Evolutionary conservation across 352 stramenopile genomes (phyloP).

Genomic region (Globisporangium solare): DNA sequence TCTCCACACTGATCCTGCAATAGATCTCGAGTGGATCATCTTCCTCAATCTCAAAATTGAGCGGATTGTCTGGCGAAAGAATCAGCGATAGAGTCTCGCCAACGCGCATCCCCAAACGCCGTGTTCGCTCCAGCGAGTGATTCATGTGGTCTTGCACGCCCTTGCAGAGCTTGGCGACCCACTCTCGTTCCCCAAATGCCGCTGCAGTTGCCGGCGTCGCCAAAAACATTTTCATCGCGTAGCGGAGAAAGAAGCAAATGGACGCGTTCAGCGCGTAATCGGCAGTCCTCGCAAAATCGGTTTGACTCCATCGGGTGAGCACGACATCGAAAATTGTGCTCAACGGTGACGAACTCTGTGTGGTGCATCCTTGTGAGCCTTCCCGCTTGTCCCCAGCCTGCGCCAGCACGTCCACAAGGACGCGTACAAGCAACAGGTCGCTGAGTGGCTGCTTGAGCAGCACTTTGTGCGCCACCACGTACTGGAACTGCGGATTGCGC

Average conservation of each 20-base stretch:
- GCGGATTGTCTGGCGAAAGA: constrained; percentile 49
- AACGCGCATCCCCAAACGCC: constrained; percentile 61
- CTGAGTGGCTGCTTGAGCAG: constrained; percentile 40
- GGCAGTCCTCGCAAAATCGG: constrained; percentile 34
- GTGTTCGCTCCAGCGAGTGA: constrained; percentile 53
- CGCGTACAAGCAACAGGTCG: constrained; percentile 46
- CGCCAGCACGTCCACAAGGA: constrained; percentile 39
- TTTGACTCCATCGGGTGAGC: constrained; percentile 52
- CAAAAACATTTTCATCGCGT: constrained; percentile 33
- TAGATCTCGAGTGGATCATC: constrained; percentile 38
- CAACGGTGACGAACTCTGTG: constrained; percentile 16
- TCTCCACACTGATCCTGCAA: constrained; percentile 9
- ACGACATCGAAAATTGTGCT: constrained; percentile 50
- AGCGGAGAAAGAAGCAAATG: constrained; percentile 63
- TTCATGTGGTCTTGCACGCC: constrained; percentile 72
- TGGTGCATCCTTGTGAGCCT: not conserved
- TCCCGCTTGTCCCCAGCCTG: constrained; percentile 4
- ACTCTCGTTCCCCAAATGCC: constrained; percentile 36
- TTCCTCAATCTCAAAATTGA: constrained; percentile 53
- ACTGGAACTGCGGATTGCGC: constrained; percentile 58
- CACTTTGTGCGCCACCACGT: constrained; percentile 56
- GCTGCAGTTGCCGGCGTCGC: constrained; percentile 6
- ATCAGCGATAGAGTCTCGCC: constrained; percentile 60
- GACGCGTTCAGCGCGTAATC: constrained; percentile 59
- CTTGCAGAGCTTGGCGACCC: constrained; percentile 64